phyloP scores from a whole-genome alignment of 345 rosid genomes.

The Populus pruinosa region DNA sequence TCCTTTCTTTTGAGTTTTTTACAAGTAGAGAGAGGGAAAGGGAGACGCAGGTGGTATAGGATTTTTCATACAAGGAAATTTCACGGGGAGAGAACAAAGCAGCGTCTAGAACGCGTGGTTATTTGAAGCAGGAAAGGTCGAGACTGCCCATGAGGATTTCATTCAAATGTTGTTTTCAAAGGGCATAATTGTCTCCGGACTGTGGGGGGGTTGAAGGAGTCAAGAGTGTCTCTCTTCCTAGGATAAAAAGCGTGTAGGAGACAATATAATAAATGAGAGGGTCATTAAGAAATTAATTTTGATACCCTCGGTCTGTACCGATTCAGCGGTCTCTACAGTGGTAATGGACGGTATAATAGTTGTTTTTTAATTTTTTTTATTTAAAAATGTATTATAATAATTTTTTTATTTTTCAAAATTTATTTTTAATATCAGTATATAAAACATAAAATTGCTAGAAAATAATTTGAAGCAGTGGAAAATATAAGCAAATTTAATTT shows the following conservation, averaged over 20 bases:
- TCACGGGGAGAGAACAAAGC: not conserved
- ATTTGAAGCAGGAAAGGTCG: not conserved
- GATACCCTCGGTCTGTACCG: not conserved
- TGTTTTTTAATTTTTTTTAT: too few relatives aligned
- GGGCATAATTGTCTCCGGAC: not conserved
- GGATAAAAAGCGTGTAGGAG: not conserved
- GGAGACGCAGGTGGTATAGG: not conserved
- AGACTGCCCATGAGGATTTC: too few relatives aligned
- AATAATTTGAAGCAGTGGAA: too few relatives aligned
- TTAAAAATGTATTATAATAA: too few relatives aligned
- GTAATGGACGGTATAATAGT: too few relatives aligned
- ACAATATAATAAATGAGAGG: not conserved
- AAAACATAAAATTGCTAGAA: too few relatives aligned
- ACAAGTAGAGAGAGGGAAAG: not conserved
- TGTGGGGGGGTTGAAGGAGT: not conserved
- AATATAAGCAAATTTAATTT: too few relatives aligned
- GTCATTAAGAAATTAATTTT: not conserved
- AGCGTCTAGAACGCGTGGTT: not conserved
- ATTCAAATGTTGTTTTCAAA: not conserved
- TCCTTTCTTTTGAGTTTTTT: too few relatives aligned
- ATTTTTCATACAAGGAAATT: not conserved
- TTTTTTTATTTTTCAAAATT: too few relatives aligned
- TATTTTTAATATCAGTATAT: too few relatives aligned
- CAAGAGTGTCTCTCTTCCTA: not conserved
- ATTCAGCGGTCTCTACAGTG: too few relatives aligned